Evolutionary conservation across 495 filamentous ascomycete genomes (phyloP), one percentile per base, ranked within the genome.

Genomic region (Annulohypoxylon maeteangense): DNA sequence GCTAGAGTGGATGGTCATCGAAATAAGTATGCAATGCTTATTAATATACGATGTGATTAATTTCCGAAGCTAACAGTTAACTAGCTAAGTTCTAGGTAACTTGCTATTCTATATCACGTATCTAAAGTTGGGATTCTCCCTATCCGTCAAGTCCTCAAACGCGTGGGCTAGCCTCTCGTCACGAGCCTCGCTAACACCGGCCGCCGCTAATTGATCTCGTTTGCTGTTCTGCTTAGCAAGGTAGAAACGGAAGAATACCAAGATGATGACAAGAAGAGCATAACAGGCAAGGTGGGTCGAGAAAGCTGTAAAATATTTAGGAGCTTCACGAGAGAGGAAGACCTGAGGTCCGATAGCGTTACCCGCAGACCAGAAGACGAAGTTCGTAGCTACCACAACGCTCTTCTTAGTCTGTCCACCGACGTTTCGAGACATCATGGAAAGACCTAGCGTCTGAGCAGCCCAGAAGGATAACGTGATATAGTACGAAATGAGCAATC

Each of bases 141-240:
- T 75, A 76, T 90, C 87, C 29, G 87, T 90, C 69, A 89, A 68
- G 72, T 90, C 87, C 58, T 87, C 82, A 55, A 88, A 89, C 14
- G 85, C 85, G 61, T 87, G 85, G 4, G 80, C 73, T 47, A 84
- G 59, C 31, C 73, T 77, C 3, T 78, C 80, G 45, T 85, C 84
- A 20, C 62, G 76, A 12, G 79, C 80, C 64, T 83, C 81, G 11
- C 53, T 34, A 11, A 81, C 71, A 4, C 84, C 86, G 1, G 77
- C 74, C 11, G 75, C 79, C 3, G 81, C 83, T 68, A 83, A 59
- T n/a, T 65, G 51, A 40, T 87, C 84, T 42, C 83, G 80, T 59
- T 75, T 81, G 71, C 76, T 81, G 62, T 88, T 88, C 76, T 85
- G 74, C 18, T 68, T 47, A 3, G 50, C 68, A 29, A 87, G 80